phyloP scores from a whole-genome alignment of 2,329 filamentous ascomycete species.

The Aspergillus eucalypticola region DNA sequence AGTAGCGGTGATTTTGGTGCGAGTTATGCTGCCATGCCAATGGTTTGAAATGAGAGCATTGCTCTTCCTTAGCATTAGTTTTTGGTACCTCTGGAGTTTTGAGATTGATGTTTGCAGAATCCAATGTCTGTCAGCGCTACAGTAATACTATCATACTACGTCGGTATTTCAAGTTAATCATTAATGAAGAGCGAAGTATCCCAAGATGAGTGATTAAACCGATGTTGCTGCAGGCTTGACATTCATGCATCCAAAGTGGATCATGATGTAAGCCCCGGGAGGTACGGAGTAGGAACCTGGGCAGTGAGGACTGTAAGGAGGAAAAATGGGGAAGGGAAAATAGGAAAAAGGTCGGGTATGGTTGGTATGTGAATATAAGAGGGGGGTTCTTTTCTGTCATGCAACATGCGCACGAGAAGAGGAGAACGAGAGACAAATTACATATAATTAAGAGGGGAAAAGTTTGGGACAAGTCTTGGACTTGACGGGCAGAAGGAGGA shows the following conservation, averaged over 20 bases:
- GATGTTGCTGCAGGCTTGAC: background rate
- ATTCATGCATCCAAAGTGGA: background rate
- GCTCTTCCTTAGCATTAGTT: background rate
- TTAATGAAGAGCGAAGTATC: background rate
- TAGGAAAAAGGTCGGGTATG: background rate
- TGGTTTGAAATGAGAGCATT: background rate
- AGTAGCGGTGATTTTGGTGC: background rate
- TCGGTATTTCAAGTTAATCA: background rate
- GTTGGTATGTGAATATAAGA: background rate
- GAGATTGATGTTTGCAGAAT: background rate
- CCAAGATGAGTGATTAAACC: background rate
- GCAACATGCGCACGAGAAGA: too few relatives aligned
- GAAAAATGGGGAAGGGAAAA: background rate
- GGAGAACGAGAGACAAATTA: too few relatives aligned
- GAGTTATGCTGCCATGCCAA: background rate
- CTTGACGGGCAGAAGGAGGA: slow-evolving; percentile 1
- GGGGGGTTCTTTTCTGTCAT: too few relatives aligned
- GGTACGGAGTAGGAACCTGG: background rate
- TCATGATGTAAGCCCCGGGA: slow-evolving; percentile 5
- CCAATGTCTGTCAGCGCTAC: background rate
- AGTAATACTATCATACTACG: background rate
- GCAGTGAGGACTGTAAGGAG: background rate
- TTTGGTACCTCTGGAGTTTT: background rate
- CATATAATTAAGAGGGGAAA: too few relatives aligned
- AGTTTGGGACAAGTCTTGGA: background rate